Evolutionary conservation across 1,284 basidiomycete genomes (phyloP), one percentile per base, ranked within the genome.

Genomic region (Ustilago xerochloae): DNA sequence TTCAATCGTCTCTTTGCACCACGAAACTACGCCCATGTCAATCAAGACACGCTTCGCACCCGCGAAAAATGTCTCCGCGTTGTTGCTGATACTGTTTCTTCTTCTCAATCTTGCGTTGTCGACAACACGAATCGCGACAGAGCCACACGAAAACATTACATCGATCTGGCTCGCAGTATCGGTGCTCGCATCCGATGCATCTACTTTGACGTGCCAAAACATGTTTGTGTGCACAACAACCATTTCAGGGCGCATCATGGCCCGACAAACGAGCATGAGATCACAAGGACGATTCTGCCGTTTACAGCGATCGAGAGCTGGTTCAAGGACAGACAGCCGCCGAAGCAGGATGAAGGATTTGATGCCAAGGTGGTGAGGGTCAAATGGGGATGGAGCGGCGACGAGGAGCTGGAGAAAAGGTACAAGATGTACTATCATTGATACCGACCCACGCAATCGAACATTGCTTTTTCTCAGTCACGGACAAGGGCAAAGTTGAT

Each of bases 11-110:
- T 93, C 79, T 95, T 97, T 81, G 84, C 86, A n/a, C 87, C 89
- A 0, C 86, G 84, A 5, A 89, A 87, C 13, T 96, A 97, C 82
- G 86, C 87, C 1, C 77, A 77, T 50, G 65, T 81, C 57, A 81
- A 81, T 30, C 77, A 79, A 85, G 80, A 81, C 54, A 90, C 87
- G 1, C 86, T 97, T 1, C 88, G 88, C 57, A 90, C 89, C 12
- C 87, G 91, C 45, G 87, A 89, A 6, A 93, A 90, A 81, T 97
- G 94, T 77, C 68, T 94, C 32, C 89, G 88, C 71, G 88, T 88
- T 0, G 90, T 90, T 0, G 87, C 89, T 49, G 87, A 89, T 43
- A 87, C 88, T 0, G 78, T 96, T 22, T 75, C 84, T 22, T 86
- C 86, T 0, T 89, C 59, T 16, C 49, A 53, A 24, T 65, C 62